A percentile compares a stretch with the other conserved stretches of the same genome.
Conservation (phyloP, 805 yeast genomes). For the Kluyveromyces lactis region DNA sequence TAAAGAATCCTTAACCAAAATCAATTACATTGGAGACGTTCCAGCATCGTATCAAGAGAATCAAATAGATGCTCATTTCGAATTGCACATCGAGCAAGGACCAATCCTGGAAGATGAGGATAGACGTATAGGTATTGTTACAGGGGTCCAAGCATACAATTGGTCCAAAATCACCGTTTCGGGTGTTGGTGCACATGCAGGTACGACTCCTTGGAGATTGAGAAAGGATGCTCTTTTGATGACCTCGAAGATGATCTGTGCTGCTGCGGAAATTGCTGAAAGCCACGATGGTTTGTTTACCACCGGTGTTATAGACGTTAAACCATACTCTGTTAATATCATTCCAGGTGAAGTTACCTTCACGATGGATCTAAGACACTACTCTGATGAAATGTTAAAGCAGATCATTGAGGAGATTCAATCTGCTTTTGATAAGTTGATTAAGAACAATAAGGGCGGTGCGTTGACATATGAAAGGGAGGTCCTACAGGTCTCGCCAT, state of each 20-base stretch:
- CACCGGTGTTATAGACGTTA: slow-evolving; percentile 48
- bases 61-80: slow-evolving; percentile 63
- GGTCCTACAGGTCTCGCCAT: slow-evolving; percentile 42
- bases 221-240: slow-evolving; percentile 57
- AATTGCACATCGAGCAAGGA: slow-evolving; percentile 71
- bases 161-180: slow-evolving; percentile 52
- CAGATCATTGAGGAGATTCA: slow-evolving; percentile 33
- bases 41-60: slow-evolving; percentile 41
- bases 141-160: slow-evolving; percentile 56
- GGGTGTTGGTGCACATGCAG: slow-evolving; percentile 67
- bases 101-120: slow-evolving; percentile 53
- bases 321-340: slow-evolving; percentile 59
- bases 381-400: slow-evolving; percentile 35
- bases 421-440: slow-evolving; percentile 31
- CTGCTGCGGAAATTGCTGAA: slow-evolving; percentile 47
- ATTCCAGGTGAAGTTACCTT: slow-evolving; percentile 56
- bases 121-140: slow-evolving; percentile 55
- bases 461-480: slow-evolving; percentile 35
- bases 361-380: slow-evolving; percentile 54
- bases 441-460: slow-evolving; percentile 23
- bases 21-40: slow-evolving; percentile 51
- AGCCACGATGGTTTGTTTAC: slow-evolving; percentile 46
- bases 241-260: slow-evolving; percentile 47
- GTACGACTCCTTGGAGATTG: slow-evolving; percentile 58
- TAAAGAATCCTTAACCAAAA: slow-evolving; percentile 45